Base-by-base conservation (phyloP, 2,329 filamentous ascomycete genomes). In the Aspergillus piperis region DNA sequence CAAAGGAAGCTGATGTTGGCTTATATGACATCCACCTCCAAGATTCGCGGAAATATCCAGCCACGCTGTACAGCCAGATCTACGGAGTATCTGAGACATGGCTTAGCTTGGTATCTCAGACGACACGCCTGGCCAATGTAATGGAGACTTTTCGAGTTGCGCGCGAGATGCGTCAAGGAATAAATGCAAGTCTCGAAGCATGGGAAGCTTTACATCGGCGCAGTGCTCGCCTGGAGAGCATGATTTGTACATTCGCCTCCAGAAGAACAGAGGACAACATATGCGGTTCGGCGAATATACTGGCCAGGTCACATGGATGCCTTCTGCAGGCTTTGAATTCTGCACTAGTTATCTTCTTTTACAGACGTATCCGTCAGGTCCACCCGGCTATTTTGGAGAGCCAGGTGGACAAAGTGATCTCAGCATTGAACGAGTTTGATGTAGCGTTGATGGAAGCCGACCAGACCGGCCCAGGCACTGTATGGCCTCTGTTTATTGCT, bases 21-120 rank as follows among this genome's bases (percentile, higher is more conserved):
- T 66, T 76, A 15, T 66, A 73, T 38, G 77, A 79, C 44, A 78
- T 78, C n/a, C 76, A 80, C 54, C 68, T 78, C 0, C 70, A 77
- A 48, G 74, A 77, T 52, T 73, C 71, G 1, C 65, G 73, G 7
- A 70, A 66, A 7, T 73, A 70, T 38, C 66, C 69, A 10, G 68
- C 72, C 3, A 77, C 74, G 0, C 70, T 79, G 25, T 78, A 77
- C 60, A 71, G 71, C 44, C 70, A 79, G 27, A 73, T 80, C 7
- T 80, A 80, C 53, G 77, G 78, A 2, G 75, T 80, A 11, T 71
- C 77, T 0, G 78, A 80, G 53, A 78, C 75, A 13, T 80, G 78
- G 76, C 69, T 80, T 2, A 78, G 75, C 36, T 68, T 80, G 3
- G 69, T 81, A 13, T 80, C 78, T 0, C 78, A 80, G 58, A 79